phyloP scores from a whole-genome alignment of 208 protist genomes.

The Leishmania tarentolae region DNA sequence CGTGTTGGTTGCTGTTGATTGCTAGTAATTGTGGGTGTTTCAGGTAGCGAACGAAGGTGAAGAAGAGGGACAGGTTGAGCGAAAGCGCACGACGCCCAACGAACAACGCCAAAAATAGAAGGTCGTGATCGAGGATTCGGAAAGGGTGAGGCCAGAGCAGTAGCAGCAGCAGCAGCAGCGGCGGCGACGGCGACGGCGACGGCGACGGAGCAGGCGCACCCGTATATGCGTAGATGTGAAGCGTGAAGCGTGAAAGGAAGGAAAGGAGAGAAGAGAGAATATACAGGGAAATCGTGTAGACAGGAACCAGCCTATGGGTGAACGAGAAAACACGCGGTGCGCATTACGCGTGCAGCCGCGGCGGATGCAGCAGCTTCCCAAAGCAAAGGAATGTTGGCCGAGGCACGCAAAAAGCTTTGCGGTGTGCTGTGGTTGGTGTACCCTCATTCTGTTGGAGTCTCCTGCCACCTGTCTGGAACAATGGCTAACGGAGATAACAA shows the following conservation, averaged over 20 bases:
- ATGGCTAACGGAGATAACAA: too few species aligned
- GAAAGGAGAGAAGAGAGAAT: background rate
- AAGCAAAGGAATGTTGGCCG: background rate
- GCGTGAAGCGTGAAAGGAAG: background rate
- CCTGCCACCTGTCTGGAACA: too few species aligned
- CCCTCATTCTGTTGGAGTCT: background rate
- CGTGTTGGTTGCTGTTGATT: background rate
- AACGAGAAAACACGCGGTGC: background rate
- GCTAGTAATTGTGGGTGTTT: background rate
- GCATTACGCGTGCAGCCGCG: background rate
- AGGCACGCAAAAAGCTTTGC: background rate
- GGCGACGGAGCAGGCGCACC: background rate
- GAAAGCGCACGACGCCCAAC: too few species aligned
- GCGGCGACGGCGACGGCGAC: too few species aligned
- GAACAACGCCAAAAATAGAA: background rate
- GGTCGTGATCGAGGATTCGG: background rate
- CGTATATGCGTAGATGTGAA: background rate
- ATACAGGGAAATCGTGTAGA: background rate
- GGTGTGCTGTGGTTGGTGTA: background rate
- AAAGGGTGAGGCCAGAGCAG: background rate
- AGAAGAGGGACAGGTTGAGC: background rate
- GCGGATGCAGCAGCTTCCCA: background rate
- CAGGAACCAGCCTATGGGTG: background rate
- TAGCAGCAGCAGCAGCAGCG: background rate
- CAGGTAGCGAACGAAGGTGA: background rate